These are phyloP conservation scores for Suhomyces kilbournensis DNA, from an alignment of 805 yeast species.

Conservation along the genomic window DNA sequence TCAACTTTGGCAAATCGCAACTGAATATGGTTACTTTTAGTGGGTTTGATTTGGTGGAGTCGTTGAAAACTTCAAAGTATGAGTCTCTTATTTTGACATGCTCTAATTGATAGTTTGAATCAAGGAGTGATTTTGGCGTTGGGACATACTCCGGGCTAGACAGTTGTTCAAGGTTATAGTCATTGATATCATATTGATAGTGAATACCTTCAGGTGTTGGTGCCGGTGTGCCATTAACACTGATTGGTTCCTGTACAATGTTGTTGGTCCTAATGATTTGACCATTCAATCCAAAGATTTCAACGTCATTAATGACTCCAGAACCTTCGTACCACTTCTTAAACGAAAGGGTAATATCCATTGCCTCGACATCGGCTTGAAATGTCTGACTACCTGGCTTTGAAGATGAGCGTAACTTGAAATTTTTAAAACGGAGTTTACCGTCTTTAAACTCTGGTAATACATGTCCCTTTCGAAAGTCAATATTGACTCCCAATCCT, in stretches of 20 bases:
- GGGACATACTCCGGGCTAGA: neutral
- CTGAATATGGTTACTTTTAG: constrained; percentile 58
- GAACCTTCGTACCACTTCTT: constrained; percentile 55
- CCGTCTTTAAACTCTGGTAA: constrained; percentile 51
- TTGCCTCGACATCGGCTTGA: constrained; percentile 36
- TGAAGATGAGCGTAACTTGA: constrained; percentile 17
- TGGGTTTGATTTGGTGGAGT: constrained; percentile 21
- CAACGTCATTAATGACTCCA: constrained; percentile 49
- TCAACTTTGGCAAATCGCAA: constrained; percentile 59
- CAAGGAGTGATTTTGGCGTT: constrained; percentile 16
- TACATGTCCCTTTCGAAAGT: constrained; percentile 36
- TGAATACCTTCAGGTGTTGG: constrained; percentile 12
- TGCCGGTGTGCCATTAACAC: constrained; percentile 18
- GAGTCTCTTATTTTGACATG: constrained; percentile 52
- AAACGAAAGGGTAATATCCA: constrained; percentile 47
- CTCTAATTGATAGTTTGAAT: constrained; percentile 32
- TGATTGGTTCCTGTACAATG: constrained; percentile 4
- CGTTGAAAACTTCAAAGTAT: constrained; percentile 37
- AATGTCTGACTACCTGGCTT: constrained; percentile 10
- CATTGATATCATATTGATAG: constrained; percentile 31
- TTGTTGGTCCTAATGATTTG: constrained; percentile 15
- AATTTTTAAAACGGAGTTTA: constrained; percentile 43
- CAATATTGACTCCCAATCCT: constrained; percentile 36
- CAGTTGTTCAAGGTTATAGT: constrained; percentile 18
- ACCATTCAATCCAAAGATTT: constrained; percentile 48